phyloP scores from a whole-genome alignment of 1,139 yeast genomes.

The Blastobotrys illinoisensis region DNA sequence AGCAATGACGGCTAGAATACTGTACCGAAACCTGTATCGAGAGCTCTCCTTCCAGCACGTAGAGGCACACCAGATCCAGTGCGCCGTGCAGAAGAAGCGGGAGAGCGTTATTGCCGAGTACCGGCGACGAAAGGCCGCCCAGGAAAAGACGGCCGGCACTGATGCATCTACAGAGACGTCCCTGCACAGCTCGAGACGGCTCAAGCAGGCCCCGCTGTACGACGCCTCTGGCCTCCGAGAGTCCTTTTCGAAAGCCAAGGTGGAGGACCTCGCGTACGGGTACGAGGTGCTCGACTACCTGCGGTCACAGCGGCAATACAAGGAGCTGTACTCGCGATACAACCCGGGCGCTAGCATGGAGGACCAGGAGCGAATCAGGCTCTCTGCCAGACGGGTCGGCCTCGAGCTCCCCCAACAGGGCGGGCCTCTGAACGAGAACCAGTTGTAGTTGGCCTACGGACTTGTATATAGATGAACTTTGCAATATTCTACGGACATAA shows the following conservation, averaged over 20 bases:
- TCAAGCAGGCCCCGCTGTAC: constrained; percentile 17
- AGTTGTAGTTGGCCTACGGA: background rate
- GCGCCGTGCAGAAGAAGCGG: constrained; percentile 20
- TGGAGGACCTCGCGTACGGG: constrained; percentile 35
- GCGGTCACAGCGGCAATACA: constrained; percentile 68
- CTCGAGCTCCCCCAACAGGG: constrained; percentile 42
- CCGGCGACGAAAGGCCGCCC: constrained; percentile 14
- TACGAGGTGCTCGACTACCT: constrained; percentile 51
- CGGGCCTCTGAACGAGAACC: background rate
- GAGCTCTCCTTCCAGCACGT: constrained; percentile 31
- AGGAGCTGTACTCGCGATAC: constrained; percentile 74
- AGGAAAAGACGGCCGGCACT: constrained; percentile 1
- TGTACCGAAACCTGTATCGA: constrained; percentile 28
- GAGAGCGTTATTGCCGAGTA: constrained; percentile 24
- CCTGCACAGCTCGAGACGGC: constrained; percentile 8
- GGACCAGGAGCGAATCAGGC: constrained; percentile 69
- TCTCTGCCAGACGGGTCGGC: constrained; percentile 84
- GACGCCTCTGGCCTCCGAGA: constrained; percentile 21
- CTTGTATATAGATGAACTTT: no score
- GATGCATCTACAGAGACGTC: constrained; percentile 2
- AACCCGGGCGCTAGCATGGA: constrained; percentile 78
- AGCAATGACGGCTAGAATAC: constrained; percentile 12
- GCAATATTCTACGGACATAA: no score
- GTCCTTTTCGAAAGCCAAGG: constrained; percentile 15
- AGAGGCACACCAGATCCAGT: constrained; percentile 26